Percentiles rank a stretch among this genome's conserved stretches.
Evolutionary conservation across 2,329 filamentous ascomycete genomes (phyloP).

Genomic region (Sarocladiaceae sp.): DNA sequence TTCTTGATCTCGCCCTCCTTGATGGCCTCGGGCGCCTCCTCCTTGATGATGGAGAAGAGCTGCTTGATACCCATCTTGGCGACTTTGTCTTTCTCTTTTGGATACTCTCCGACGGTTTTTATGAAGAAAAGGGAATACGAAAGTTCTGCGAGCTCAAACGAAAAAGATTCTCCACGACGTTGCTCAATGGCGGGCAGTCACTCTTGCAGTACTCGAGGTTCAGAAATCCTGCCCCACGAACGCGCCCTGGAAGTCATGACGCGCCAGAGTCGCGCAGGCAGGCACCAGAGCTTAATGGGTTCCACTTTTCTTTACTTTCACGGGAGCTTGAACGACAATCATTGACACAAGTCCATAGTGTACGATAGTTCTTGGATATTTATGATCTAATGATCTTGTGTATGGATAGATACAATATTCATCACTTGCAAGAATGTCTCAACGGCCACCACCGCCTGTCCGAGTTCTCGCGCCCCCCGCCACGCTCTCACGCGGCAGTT

Average conservation of each 20-base stretch:
- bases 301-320: conserved; percentile 12
- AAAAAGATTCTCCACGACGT: too few species aligned
- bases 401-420: background rate
- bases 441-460: conserved; percentile 34
- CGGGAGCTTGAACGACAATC: too few species aligned
- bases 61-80: conserved; percentile 63
- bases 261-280: conserved; percentile 7
- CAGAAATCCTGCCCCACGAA: conserved; percentile 4
- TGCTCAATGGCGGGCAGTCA: too few species aligned
- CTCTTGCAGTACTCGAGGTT: background rate
- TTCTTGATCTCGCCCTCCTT: conserved; percentile 98
- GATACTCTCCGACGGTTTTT: too few species aligned
- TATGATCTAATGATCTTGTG: background rate
- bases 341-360: too few species aligned
- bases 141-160: background rate
- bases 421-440: conserved; percentile 31
- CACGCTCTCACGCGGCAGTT: conserved; percentile 11
- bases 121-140: too few species aligned
- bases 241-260: conserved; percentile 6
- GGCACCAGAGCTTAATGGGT: conserved; percentile 14
- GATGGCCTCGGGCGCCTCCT: conserved; percentile 91
- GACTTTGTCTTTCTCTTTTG: background rate
- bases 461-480: conserved; percentile 23
- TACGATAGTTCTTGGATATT: too few species aligned
- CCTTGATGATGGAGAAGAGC: conserved; percentile 77